These are phyloP conservation scores for Leptodontidium sp. DNA, from an alignment of 2,329 filamentous ascomycete genomes.

Conservation along the genomic window DNA sequence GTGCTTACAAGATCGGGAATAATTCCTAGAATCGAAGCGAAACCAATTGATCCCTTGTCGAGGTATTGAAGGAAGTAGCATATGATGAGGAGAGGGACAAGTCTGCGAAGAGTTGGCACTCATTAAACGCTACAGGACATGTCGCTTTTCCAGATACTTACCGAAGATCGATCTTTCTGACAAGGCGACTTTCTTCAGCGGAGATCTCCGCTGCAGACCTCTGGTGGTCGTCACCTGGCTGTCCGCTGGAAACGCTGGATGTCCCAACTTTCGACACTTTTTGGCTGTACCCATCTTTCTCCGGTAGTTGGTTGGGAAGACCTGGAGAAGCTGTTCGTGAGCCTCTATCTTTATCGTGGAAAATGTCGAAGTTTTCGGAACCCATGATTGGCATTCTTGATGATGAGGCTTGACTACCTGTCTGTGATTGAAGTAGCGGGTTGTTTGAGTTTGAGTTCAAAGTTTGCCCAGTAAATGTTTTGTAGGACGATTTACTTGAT, in stretches of 20 bases:
- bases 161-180: conserved; percentile 21
- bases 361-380: neutral
- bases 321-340: neutral
- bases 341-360: neutral
- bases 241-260: neutral
- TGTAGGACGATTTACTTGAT: neutral
- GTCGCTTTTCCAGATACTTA: neutral
- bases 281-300: neutral
- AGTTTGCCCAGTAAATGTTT: neutral
- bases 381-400: conserved; percentile 1
- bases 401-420: neutral
- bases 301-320: neutral
- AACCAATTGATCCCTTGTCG: conserved; percentile 56
- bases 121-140: neutral
- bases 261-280: neutral
- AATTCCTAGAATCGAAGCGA: conserved; percentile 65
- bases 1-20: conserved; percentile 54
- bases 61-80: conserved; percentile 32
- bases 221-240: neutral
- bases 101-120: neutral
- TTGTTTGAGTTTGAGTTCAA: neutral
- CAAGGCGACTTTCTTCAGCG: neutral
- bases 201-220: neutral
- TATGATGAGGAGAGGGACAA: conserved; percentile 14
- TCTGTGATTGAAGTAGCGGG: too few relatives aligned